Base-by-base conservation (phyloP, 192 early-diverging fungal species). In the Cladochytrium replicatum region DNA sequence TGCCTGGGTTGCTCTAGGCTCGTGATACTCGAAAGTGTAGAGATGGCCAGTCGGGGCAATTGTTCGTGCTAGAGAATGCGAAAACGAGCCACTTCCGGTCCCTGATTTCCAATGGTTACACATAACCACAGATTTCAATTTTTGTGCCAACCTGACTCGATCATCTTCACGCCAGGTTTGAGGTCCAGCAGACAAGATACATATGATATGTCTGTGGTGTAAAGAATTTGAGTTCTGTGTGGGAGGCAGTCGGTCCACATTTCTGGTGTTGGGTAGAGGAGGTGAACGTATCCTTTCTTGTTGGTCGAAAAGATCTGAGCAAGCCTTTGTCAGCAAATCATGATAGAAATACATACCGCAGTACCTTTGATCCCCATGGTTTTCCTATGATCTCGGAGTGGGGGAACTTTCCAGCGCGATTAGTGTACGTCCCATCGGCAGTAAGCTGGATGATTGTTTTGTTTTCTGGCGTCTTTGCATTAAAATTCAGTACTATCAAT, bases 31-130 rank as follows among this genome's bases (percentile, higher is more conserved):
- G 51, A 92, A 98, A 6, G 90, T 84, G 64, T 85, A 91, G n/a
- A 98, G 57, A 34, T 85, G 85, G 5, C 94, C 94, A 0, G 67
- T 74, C 1, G 92, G 91, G 2, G 83, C 87, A 34, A 96, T 73
- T 0, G 87, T 88, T 11, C 92, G 75, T 0, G 84, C 88, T 41
- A 96, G 81, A 6, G 90, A 89, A 58, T 98, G 94, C 11, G 94
- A 94, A 49, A 98, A 96, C 6, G 94, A 98, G n/a, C 91, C 94
- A 29, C 83, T 86, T 19, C 94, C 94, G 4, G 94, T 98, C 26
- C 86, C 81, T 67, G 24, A 5, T 29, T 11, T 37, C 3, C 6
- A 7, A 21, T 11, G 9, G 24, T 29, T 25, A 23, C 7, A 63
- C 15, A 52, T 32, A 21, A 29, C 17, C 22, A 7, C 27, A 17